Evolutionary conservation across 768 basidiomycete genomes (phyloP), one percentile per base, ranked within the genome.

Genomic region (Lentinula raphanica): DNA sequence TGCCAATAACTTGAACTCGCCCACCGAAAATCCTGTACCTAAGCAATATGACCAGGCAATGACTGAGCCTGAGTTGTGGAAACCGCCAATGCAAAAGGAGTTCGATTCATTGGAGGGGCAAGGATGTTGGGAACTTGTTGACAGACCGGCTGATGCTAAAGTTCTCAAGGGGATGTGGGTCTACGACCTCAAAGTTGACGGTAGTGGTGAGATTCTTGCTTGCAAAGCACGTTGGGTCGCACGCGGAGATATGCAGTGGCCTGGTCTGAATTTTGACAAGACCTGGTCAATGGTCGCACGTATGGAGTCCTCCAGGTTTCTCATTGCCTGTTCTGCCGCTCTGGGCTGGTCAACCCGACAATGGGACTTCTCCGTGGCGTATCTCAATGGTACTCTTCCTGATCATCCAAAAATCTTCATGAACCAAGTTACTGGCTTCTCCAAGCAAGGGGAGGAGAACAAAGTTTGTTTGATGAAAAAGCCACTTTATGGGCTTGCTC

Each of bases 231-330:
- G 46, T 36, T 60, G 49, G 23, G 64, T 67, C 12, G 68, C 70
- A 3, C 65, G 66, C 25, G 72, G 74, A 0, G 74, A 66, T 61
- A 49, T 61, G 1, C 72, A 74, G 56, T 56, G 63, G 3, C 62
- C 63, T 3, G 71, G 74, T 4, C 38, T 71, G 12, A 69, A 71
- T 51, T 72, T 60, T 27, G 45, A 45, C 1, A 42, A 54, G 21
- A 55, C 25, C 21, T 61, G 40, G 31, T 49, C 60, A 5, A 54
- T 57, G 57, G 60, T 61, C 6, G 60, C 58, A 11, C 1, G 60
- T 11, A n/a, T 59, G 27, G 49, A 58, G 45, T 61, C 60, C 3
- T 31, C 54, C 5, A 2, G 60, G 6, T 12, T 32, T 12, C 32
- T 32, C 32, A 32, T 32, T 32, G 32, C 32, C 7, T 6, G 6